phyloP scores from a whole-genome alignment of 352 stramenopile genomes.

The Pythium aphanidermatum region DNA sequence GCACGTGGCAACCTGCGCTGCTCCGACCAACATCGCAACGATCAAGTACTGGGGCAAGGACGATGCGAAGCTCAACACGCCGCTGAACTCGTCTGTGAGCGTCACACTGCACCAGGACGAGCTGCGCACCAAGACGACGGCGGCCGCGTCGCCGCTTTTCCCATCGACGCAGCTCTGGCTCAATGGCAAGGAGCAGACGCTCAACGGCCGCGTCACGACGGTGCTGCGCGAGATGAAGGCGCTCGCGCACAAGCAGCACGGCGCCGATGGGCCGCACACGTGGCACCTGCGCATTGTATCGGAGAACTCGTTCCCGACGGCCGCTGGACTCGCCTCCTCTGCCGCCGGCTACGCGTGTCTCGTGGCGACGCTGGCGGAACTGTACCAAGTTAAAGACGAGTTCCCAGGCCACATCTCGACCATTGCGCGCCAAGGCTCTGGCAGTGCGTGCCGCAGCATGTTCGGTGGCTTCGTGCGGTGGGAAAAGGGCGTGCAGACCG shows the following conservation, averaged over 20 bases:
- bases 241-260: slow-evolving; percentile 21
- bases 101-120: slow-evolving; percentile 96
- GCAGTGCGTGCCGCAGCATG: slow-evolving; percentile 93
- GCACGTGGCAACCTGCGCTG: slow-evolving; percentile 82
- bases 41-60: slow-evolving; percentile 99
- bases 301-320: slow-evolving; percentile 98
- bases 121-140: slow-evolving; percentile 93
- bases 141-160: slow-evolving; percentile 71
- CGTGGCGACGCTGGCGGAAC: slow-evolving; percentile 85
- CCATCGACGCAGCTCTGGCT: slow-evolving; percentile 92
- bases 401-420: slow-evolving; percentile 88
- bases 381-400: slow-evolving; percentile 84
- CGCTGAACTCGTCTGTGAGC: slow-evolving; percentile 95
- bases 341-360: slow-evolving; percentile 96
- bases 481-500: slow-evolving; percentile 78
- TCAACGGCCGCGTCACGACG: slow-evolving; percentile 78
- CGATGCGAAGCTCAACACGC: slow-evolving; percentile 90
- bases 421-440: slow-evolving; percentile 94
- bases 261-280: slow-evolving; percentile 9
- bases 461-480: slow-evolving; percentile 97
- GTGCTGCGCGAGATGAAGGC: slow-evolving; percentile 66
- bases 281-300: slow-evolving; percentile 90
- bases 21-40: slow-evolving; percentile 97
- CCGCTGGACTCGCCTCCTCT: slow-evolving; percentile 95
- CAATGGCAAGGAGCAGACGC: slow-evolving; percentile 88